These are phyloP conservation scores for Yamadazyma conglobata DNA, from an alignment of 1,139 yeast species.

Conservation along the genomic window DNA sequence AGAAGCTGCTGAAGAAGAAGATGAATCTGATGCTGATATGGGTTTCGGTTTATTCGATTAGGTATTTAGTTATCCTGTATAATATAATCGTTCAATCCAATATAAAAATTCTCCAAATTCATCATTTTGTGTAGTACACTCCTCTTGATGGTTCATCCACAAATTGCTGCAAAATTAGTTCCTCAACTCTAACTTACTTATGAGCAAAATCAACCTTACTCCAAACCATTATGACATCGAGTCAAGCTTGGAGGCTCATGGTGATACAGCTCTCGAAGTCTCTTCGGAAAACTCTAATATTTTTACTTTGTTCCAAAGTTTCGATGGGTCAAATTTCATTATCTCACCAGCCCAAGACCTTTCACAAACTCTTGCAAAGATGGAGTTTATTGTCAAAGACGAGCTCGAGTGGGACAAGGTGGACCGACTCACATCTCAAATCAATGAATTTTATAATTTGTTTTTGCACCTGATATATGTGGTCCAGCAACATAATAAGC, in stretches of 20 bases:
- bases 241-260: neutral
- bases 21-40: slow-evolving; percentile 38
- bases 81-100: slow-evolving; percentile 10
- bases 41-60: slow-evolving; percentile 63
- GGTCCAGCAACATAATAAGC: slow-evolving; percentile 8
- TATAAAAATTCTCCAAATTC: neutral
- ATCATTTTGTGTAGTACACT: neutral
- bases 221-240: no score
- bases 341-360: slow-evolving; percentile 14
- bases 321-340: slow-evolving; percentile 6
- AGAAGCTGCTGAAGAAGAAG: slow-evolving; percentile 71
- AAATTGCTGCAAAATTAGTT: slow-evolving; percentile 12
- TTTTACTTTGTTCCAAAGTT: slow-evolving; percentile 12
- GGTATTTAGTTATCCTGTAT: slow-evolving; percentile 27
- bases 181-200: no score
- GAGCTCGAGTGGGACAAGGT: slow-evolving; percentile 5
- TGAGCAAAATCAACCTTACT: no score
- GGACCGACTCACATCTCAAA: neutral
- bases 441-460: slow-evolving; percentile 12
- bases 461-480: slow-evolving; percentile 12
- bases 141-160: neutral
- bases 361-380: slow-evolving; percentile 18
- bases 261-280: slow-evolving; percentile 4
- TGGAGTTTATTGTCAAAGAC: slow-evolving; percentile 15
- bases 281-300: slow-evolving; percentile 16